A percentile compares a stretch with the other conserved stretches of the same genome.
Conservation (phyloP, 2,329 filamentous ascomycete genomes). For the Fusarium nanum region DNA sequence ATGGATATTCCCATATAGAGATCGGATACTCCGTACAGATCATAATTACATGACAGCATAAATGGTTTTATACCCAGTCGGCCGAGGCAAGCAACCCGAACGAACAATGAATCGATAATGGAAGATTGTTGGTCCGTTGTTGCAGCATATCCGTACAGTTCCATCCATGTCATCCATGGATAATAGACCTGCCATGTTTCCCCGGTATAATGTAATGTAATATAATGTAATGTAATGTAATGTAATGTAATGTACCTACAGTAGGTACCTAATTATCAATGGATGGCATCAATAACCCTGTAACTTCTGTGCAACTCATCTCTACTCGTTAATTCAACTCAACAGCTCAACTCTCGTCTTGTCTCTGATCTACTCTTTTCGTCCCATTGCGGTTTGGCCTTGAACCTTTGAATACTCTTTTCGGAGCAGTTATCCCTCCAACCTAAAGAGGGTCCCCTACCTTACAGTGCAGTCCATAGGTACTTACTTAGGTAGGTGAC, state of each 20-base stretch:
- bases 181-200: constrained; percentile 2
- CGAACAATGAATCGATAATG: background rate
- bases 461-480: background rate
- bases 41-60: background rate
- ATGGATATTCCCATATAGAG: constrained; percentile 1
- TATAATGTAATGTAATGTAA: background rate
- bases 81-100: background rate
- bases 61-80: background rate
- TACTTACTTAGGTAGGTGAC: background rate
- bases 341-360: constrained; percentile 8
- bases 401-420: constrained; percentile 26
- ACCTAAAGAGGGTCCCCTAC: constrained; percentile 28
- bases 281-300: constrained; percentile 18
- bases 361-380: constrained; percentile 28
- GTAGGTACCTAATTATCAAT: background rate
- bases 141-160: constrained; percentile 2
- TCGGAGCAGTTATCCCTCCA: constrained; percentile 36
- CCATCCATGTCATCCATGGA: background rate
- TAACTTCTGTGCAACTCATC: constrained; percentile 3
- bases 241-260: too few species aligned
- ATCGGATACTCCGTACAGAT: background rate
- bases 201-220: background rate
- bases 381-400: constrained; percentile 24
- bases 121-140: constrained; percentile 10
- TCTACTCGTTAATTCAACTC: background rate